Conservation (phyloP, 805 yeast species). For the Lachancea meyersii region DNA sequence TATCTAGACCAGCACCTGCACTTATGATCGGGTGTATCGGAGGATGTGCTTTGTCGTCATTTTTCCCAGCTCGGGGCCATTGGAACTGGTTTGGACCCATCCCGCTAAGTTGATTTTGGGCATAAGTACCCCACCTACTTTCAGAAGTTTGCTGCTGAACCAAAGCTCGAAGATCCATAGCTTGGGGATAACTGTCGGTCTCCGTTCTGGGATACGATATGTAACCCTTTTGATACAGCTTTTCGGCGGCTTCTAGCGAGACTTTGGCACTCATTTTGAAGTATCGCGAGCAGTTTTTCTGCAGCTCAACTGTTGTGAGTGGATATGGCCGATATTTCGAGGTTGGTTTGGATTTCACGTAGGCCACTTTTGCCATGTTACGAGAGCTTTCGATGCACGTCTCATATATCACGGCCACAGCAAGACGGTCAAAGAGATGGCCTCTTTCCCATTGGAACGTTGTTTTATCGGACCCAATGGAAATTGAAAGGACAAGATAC, state of each 20-base stretch:
- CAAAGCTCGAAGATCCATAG: slow-evolving; percentile 62
- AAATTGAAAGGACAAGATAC: slow-evolving; percentile 53
- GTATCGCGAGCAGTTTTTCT: slow-evolving; percentile 71
- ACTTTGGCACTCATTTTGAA: slow-evolving; percentile 76
- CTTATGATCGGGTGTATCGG: slow-evolving; percentile 81
- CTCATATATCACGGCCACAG: slow-evolving; percentile 60
- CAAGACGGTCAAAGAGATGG: slow-evolving; percentile 65
- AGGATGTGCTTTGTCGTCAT: slow-evolving; percentile 95
- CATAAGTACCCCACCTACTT: slow-evolving; percentile 67
- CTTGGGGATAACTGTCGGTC: slow-evolving; percentile 76
- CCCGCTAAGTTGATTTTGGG: slow-evolving; percentile 38
- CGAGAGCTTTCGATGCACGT: slow-evolving; percentile 45
- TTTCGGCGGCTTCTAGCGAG: slow-evolving; percentile 75
- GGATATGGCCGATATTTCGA: slow-evolving; percentile 82
- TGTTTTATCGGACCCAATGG: slow-evolving; percentile 36
- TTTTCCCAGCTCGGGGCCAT: slow-evolving; percentile 73
- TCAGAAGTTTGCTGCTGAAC: slow-evolving; percentile 55
- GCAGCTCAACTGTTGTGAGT: slow-evolving; percentile 87
- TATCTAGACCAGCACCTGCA: slow-evolving; percentile 21
- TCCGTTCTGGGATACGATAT: slow-evolving; percentile 97
- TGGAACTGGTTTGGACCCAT: slow-evolving; percentile 40
- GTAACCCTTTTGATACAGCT: slow-evolving; percentile 76
- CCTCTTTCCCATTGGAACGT: slow-evolving; percentile 67
- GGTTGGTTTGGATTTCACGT: slow-evolving; percentile 55
- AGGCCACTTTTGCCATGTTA: slow-evolving; percentile 45